Conservation (phyloP, 768 basidiomycete species). For the Artomyces pyxidatus region DNA sequence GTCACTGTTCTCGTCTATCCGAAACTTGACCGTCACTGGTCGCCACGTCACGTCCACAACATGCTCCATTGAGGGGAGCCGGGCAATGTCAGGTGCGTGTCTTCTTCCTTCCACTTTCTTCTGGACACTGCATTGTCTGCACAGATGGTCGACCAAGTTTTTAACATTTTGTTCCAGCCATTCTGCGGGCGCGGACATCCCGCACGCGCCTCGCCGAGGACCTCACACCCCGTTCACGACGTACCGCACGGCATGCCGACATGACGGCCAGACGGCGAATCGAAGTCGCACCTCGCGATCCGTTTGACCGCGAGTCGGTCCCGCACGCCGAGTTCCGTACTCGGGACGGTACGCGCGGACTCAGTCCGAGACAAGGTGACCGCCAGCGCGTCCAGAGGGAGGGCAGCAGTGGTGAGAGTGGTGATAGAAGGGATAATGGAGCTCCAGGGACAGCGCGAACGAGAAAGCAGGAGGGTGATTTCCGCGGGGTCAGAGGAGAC, state of each 20-base stretch:
- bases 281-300: constrained; percentile 9
- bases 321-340: not conserved
- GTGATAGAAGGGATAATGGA: not conserved
- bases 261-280: constrained; percentile 1
- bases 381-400: not conserved
- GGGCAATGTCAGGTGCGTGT: not conserved
- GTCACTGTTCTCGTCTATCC: not conserved
- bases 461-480: not conserved
- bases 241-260: not conserved
- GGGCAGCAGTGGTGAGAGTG: not conserved
- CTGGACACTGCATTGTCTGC: not conserved
- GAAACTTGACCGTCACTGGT: not conserved
- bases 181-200: no score
- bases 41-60: not conserved
- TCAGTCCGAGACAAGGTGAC: not conserved
- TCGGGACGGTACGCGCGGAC: not conserved
- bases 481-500: not conserved
- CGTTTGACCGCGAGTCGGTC: constrained; percentile 4
- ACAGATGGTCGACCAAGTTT: not conserved
- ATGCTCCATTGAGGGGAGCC: not conserved
- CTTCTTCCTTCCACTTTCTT: not conserved
- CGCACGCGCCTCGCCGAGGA: constrained; percentile 16
- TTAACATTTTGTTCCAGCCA: no score
- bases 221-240: constrained; percentile 8
- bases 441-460: not conserved